phyloP scores from a whole-genome alignment of 495 filamentous ascomycete genomes.

The Hamigera avellanea region DNA sequence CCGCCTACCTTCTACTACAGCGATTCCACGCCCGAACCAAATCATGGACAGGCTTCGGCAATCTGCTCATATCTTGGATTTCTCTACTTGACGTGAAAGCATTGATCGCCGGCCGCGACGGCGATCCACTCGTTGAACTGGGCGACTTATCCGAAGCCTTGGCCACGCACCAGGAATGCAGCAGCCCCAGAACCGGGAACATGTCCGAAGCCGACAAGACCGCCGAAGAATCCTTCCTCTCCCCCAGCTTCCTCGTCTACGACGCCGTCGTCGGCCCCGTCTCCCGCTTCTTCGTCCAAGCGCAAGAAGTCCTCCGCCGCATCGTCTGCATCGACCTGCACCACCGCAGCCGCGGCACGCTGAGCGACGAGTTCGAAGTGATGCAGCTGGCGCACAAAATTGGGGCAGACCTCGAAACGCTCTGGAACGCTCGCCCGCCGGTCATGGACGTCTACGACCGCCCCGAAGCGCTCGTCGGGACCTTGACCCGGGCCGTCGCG shows the following conservation, averaged over 20 bases:
- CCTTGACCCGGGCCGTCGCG: slow-evolving; percentile 16
- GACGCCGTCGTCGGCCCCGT: slow-evolving; percentile 23
- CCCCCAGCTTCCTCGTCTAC: slow-evolving; percentile 23
- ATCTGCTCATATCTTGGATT: slow-evolving; percentile 24
- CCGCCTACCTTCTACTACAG: slow-evolving; percentile 22
- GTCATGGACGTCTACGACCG: slow-evolving; percentile 24
- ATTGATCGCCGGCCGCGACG: slow-evolving; percentile 29
- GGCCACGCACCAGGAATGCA: neutral
- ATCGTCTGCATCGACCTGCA: slow-evolving; percentile 30
- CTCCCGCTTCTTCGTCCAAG: slow-evolving; percentile 23
- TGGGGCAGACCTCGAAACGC: slow-evolving; percentile 25
- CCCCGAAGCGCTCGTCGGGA: slow-evolving; percentile 14
- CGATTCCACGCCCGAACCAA: slow-evolving; percentile 20
- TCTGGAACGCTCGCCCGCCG: slow-evolving; percentile 24
- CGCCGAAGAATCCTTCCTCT: slow-evolving; percentile 12
- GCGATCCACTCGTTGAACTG: slow-evolving; percentile 24
- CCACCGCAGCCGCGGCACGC: slow-evolving; percentile 28
- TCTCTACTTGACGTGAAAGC: slow-evolving; percentile 29
- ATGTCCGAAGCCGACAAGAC: slow-evolving; percentile 2
- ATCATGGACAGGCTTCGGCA: slow-evolving; percentile 19
- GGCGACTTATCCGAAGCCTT: slow-evolving; percentile 11
- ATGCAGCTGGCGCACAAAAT: slow-evolving; percentile 30
- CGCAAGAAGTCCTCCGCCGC: slow-evolving; percentile 26
- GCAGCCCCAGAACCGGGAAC: neutral
- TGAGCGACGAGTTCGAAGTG: slow-evolving; percentile 31